Evolutionary conservation across 106 monocot species (phyloP), one percentile per base, ranked within the genome.

Genomic region (Apostasia shenzhenica): DNA sequence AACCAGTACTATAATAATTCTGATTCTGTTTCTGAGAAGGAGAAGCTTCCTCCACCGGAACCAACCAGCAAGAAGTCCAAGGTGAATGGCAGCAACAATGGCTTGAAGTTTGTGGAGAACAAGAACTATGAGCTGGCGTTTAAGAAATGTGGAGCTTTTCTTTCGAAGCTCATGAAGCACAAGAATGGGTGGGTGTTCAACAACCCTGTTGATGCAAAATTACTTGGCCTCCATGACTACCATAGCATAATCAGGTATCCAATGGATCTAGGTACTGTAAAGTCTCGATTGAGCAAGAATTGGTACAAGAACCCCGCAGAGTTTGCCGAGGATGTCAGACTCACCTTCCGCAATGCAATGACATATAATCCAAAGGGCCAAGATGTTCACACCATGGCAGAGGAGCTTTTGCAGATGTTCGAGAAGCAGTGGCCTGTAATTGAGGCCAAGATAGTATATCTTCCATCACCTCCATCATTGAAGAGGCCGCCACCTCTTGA

Each of bases 221-320:
- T 55, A 8, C 88, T 92, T 50, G 74, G 81, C 41, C 73, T 88
- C 14, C 75, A 78, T 55, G 88, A 88, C 59, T 92, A 92, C 13
- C 77, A 85, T 55, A 74, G 41, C 52, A 76, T 83, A 37, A 79
- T 92, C 51, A 74, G 66, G 40, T 67, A 81, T 62, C 92, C 92
- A 9, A 92, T 92, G 92, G 92, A 92, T 55, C 79, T 92, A 44
- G 88, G 92, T 26, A 88, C 88, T 1, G 70, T 92, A 1, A 81
- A 83, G 41, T 57, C 69, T 8, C 80, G 88, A 26, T 79, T 92
- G 14, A 67, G 51, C 40, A 78, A 78, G 54, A 80, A 85, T 53
- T 78, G 67, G 64, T 92, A 92, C 57, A 78, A 68, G 61, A 54
- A 71, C 13, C 88, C 88, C 0, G 11, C 8, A 13, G 88, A 85